Conservation (phyloP, 2,329 filamentous ascomycete genomes). For the Clonostachys sp. region DNA sequence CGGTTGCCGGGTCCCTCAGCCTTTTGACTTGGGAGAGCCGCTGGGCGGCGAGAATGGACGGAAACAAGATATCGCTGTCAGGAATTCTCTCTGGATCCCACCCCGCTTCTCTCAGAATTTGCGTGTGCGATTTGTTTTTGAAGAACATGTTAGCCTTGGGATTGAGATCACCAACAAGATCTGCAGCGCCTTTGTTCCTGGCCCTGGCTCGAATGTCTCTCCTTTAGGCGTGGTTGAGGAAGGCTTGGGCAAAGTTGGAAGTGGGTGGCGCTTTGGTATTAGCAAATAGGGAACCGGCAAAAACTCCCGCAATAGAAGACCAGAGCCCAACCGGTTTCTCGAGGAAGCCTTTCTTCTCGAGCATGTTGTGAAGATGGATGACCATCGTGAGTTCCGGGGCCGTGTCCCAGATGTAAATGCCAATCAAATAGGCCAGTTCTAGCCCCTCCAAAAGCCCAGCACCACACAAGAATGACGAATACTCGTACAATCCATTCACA, state of each 20-base stretch:
- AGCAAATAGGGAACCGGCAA: background rate
- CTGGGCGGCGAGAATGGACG: too few species aligned
- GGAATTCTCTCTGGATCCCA: too few species aligned
- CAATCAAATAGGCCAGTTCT: constrained; percentile 25
- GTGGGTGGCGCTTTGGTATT: too few species aligned
- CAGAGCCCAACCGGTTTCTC: background rate
- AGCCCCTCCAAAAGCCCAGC: constrained; percentile 37
- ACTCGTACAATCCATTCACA: constrained; percentile 39
- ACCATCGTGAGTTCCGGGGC: constrained; percentile 29
- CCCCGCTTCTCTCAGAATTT: background rate
- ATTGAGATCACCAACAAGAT: background rate
- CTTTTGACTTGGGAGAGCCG: too few species aligned
- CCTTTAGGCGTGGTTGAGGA: background rate
- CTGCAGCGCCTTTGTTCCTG: background rate
- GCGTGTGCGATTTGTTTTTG: background rate
- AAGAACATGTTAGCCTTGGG: background rate
- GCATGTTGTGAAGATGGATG: constrained; percentile 43
- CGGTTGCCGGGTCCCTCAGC: too few species aligned
- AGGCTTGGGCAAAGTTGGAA: background rate
- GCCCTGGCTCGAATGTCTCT: background rate
- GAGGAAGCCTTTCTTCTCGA: constrained; percentile 33
- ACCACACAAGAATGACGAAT: constrained; percentile 43
- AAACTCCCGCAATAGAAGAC: background rate
- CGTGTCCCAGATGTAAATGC: constrained; percentile 30
- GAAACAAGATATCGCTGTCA: too few species aligned